A percentile compares a stretch with the other conserved stretches of the same genome.
Evolutionary conservation across 306 rosid species (phyloP).

Genomic region (Citrullus colocynthis): DNA sequence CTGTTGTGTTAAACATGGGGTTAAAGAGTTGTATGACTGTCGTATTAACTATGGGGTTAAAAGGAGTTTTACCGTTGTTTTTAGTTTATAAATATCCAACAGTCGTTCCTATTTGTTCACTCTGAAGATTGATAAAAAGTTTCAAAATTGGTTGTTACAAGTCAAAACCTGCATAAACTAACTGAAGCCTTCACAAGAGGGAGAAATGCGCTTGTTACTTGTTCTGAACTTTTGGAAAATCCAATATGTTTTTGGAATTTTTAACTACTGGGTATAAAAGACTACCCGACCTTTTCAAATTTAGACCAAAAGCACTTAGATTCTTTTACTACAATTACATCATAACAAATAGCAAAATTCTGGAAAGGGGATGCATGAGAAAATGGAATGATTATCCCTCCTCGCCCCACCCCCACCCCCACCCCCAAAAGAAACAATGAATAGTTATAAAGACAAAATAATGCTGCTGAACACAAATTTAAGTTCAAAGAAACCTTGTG

Average conservation of each 20-base stretch:
- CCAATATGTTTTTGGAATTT: neutral
- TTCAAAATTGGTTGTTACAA: too few species aligned
- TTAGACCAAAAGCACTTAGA: neutral
- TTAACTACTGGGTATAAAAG: neutral
- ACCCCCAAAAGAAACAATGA: too few species aligned
- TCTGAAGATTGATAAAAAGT: too few species aligned
- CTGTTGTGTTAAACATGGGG: too few species aligned
- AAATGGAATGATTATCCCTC: neutral
- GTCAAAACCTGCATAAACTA: too few species aligned
- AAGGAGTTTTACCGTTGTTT: too few species aligned
- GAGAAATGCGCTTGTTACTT: neutral
- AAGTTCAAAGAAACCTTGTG: conserved; percentile 62
- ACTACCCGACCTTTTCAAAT: neutral
- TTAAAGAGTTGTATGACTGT: too few species aligned
- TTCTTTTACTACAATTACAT: neutral
- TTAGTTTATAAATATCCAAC: too few species aligned
- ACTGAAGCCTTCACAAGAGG: too few species aligned
- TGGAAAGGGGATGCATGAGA: neutral
- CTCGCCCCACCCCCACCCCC: too few species aligned
- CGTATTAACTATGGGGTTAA: too few species aligned
- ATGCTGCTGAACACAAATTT: neutral
- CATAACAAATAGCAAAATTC: neutral
- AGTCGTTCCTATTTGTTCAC: too few species aligned
- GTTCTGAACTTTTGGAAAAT: neutral
- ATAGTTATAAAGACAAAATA: conserved; percentile 4